These are phyloP conservation scores for Lactifluus hygrophoroides DNA, from an alignment of 768 basidiomycete species.

Conservation along the genomic window DNA sequence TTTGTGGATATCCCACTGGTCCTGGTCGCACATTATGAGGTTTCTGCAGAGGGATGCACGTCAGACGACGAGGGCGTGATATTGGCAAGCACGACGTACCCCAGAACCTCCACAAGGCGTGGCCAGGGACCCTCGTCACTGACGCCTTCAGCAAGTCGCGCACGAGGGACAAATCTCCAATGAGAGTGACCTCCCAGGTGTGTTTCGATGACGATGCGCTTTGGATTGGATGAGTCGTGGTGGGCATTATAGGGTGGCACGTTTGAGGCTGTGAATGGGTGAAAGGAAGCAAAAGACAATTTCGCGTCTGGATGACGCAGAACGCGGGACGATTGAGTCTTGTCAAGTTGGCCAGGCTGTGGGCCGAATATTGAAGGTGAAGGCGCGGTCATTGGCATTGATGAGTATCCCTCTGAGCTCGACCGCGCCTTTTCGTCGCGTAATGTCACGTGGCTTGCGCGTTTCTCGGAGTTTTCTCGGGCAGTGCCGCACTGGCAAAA, in stretches of 20 bases:
- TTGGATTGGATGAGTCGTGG: constrained; percentile 43
- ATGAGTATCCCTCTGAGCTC: not conserved
- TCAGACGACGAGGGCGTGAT: not conserved
- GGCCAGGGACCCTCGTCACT: constrained; percentile 67
- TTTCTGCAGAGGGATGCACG: constrained; percentile 30
- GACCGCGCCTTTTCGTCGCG: not conserved
- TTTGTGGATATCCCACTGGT: constrained; percentile 85
- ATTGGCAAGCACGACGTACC: constrained; percentile 39
- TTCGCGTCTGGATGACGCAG: constrained; percentile 50
- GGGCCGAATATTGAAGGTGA: constrained; percentile 30
- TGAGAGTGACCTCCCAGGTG: constrained; percentile 37
- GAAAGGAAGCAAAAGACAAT: constrained; percentile 67
- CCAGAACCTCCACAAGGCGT: constrained; percentile 54
- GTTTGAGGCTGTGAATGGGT: constrained; percentile 45
- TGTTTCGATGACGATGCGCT: constrained; percentile 69
- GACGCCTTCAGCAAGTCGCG: constrained; percentile 47
- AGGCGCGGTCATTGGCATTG: constrained; percentile 8
- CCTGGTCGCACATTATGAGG: constrained; percentile 47
- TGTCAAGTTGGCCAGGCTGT: constrained; percentile 58
- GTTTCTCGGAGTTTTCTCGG: not conserved
- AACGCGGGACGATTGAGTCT: constrained; percentile 50
- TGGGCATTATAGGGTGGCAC: constrained; percentile 19
- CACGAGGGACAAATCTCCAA: constrained; percentile 76
- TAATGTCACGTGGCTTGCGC: not conserved
- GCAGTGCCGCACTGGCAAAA: not conserved